A percentile compares a stretch with the other conserved stretches of the same genome.
These are phyloP conservation scores for Linnemannia exigua DNA, from an alignment of 192 early-diverging fungal species.

Conservation along the genomic window DNA sequence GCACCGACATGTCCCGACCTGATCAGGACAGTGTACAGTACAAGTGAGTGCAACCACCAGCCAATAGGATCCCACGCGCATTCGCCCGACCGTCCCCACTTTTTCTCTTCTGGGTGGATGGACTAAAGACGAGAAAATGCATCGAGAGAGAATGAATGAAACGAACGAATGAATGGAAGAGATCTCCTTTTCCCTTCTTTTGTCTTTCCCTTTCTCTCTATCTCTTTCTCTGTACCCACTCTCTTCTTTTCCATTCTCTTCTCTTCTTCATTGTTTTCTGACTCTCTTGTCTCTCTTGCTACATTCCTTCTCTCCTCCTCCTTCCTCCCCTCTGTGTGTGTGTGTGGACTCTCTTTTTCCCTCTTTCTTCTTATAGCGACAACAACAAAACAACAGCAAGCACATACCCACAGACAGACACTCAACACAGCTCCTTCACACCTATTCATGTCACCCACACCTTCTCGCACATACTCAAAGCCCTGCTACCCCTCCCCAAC, in stretches of 20 bases:
- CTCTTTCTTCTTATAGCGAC: no score
- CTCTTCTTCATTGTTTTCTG: conserved; percentile 1
- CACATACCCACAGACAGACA: no score
- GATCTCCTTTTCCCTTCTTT: not conserved
- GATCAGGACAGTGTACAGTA: not conserved
- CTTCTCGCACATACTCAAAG: not conserved
- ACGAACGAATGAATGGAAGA: not conserved
- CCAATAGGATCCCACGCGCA: conserved; percentile 7
- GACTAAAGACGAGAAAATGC: not conserved
- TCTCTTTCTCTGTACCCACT: conserved; percentile 1
- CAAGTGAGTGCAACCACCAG: not conserved
- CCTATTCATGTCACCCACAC: not conserved
- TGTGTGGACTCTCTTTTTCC: no score
- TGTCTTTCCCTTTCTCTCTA: not conserved
- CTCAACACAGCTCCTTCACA: no score
- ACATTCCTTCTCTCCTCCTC: no score
- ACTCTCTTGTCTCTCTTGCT: not conserved
- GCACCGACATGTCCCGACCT: not conserved
- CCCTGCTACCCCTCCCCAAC: conserved; percentile 17
- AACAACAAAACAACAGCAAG: no score
- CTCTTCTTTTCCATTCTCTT: not conserved
- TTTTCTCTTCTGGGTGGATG: not conserved
- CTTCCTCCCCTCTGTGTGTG: no score
- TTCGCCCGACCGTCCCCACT: conserved; percentile 4
- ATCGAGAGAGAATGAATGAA: not conserved